phyloP scores from a whole-genome alignment of 192 early-diverging fungal species.

The Cetraspora pellucida region DNA sequence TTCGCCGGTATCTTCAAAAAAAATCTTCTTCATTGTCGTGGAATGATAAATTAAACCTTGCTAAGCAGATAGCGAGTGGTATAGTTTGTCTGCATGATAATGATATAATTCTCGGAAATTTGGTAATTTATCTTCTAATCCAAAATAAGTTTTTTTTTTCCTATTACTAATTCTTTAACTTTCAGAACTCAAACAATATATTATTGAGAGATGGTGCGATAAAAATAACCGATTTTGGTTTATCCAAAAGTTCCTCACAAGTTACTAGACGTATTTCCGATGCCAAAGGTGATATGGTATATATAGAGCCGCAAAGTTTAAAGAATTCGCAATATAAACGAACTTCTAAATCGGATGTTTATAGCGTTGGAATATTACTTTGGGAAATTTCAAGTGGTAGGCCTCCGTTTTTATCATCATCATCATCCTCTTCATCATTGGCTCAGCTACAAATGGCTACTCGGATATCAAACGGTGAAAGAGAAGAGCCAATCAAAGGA shows the following conservation, averaged over 20 bases:
- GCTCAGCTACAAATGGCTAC: background rate
- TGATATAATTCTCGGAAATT: background rate
- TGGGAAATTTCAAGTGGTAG: constrained; percentile 26
- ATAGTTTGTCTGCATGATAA: constrained; percentile 8
- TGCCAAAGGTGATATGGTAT: background rate
- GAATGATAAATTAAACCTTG: constrained; percentile 24
- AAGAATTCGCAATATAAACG: background rate
- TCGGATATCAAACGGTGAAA: background rate
- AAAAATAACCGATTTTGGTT: constrained; percentile 15
- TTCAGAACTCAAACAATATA: constrained; percentile 4
- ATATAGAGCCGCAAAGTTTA: constrained; percentile 1
- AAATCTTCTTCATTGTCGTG: background rate
- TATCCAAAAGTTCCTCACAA: background rate
- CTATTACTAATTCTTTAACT: background rate
- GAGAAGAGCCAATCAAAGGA: constrained; percentile 23
- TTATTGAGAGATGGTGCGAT: background rate
- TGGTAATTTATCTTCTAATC: background rate
- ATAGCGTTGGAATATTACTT: constrained; percentile 11
- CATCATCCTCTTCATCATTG: background rate
- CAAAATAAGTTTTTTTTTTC: background rate
- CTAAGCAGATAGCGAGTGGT: constrained; percentile 2
- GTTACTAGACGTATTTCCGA: background rate
- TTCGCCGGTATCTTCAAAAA: constrained; percentile 1
- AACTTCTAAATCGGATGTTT: constrained; percentile 8
- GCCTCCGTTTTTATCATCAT: background rate